phyloP scores from a whole-genome alignment of 2,329 filamentous ascomycete genomes.

The Aureobasidium zeae region DNA sequence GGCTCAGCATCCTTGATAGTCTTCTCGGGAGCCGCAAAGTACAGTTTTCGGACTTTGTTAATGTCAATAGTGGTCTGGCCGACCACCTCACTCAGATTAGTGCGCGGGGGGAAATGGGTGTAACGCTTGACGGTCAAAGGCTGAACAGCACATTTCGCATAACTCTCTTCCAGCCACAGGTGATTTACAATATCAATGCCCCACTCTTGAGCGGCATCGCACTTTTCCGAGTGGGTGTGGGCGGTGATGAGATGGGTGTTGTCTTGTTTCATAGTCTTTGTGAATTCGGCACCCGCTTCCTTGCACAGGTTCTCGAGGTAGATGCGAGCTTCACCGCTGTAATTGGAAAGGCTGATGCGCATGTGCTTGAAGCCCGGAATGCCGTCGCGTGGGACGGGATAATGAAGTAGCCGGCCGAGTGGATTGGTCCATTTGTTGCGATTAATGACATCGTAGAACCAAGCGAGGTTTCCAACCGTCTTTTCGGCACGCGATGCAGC shows the following conservation, averaged over 20 bases:
- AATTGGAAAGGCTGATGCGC: slow-evolving; percentile 88
- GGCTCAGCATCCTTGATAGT: slow-evolving; percentile 8
- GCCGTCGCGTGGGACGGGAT: slow-evolving; percentile 68
- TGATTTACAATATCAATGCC: slow-evolving; percentile 85
- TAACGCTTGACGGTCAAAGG: slow-evolving; percentile 66
- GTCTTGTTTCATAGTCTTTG: slow-evolving; percentile 87
- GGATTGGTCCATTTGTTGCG: slow-evolving; percentile 84
- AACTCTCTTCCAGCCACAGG: slow-evolving; percentile 95
- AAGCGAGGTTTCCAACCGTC: slow-evolving; percentile 83
- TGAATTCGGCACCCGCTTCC: slow-evolving; percentile 78
- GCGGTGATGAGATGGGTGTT: slow-evolving; percentile 95
- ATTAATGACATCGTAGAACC: slow-evolving; percentile 88
- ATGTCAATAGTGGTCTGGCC: slow-evolving; percentile 80
- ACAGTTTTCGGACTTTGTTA: slow-evolving; percentile 60
- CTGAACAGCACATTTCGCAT: slow-evolving; percentile 74
- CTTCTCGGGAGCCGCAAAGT: slow-evolving; percentile 37
- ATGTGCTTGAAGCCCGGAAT: slow-evolving; percentile 69
- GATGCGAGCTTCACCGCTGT: slow-evolving; percentile 83
- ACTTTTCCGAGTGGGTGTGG: slow-evolving; percentile 84
- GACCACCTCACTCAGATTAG: slow-evolving; percentile 86
- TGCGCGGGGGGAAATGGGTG: slow-evolving; percentile 75
- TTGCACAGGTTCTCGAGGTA: slow-evolving; percentile 88
- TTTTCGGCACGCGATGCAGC: slow-evolving; percentile 67
- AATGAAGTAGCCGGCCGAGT: slow-evolving; percentile 73
- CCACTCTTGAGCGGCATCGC: slow-evolving; percentile 86